Percentiles rank a stretch among this genome's conserved stretches.
phyloP scores from a whole-genome alignment of 2,329 filamentous ascomycete genomes.

The Fusarium piperis region DNA sequence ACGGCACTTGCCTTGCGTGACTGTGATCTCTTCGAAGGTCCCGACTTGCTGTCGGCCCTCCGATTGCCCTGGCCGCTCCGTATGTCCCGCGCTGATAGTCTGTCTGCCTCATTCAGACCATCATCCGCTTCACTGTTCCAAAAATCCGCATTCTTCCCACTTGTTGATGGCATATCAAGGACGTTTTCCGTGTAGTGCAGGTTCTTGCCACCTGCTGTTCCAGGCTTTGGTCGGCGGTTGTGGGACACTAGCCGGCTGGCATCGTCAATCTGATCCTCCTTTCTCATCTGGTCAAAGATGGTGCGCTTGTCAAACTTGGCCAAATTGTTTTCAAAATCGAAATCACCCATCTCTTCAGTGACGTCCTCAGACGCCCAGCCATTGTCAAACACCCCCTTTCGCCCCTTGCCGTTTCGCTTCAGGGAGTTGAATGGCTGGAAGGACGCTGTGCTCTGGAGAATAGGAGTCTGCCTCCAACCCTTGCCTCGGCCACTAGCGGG shows the following conservation, averaged over 20 bases:
- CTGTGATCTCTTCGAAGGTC: slow-evolving; percentile 60
- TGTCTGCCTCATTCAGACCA: slow-evolving; percentile 57
- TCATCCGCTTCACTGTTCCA: slow-evolving; percentile 83
- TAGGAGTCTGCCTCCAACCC: slow-evolving; percentile 69
- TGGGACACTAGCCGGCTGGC: slow-evolving; percentile 90
- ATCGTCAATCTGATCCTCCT: slow-evolving; percentile 88
- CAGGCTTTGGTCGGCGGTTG: slow-evolving; percentile 76
- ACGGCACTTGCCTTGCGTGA: slow-evolving; percentile 65
- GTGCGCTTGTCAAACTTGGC: slow-evolving; percentile 95
- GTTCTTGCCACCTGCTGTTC: slow-evolving; percentile 85
- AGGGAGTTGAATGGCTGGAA: slow-evolving; percentile 71
- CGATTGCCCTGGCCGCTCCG: slow-evolving; percentile 61
- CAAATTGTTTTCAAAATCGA: slow-evolving; percentile 89
- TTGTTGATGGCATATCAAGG: slow-evolving; percentile 67
- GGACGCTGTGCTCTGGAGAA: slow-evolving; percentile 67
- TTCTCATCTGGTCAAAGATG: slow-evolving; percentile 91
- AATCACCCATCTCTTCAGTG: slow-evolving; percentile 93
- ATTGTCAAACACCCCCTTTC: slow-evolving; percentile 65
- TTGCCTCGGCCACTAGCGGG: slow-evolving; percentile 55
- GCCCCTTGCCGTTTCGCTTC: slow-evolving; percentile 64
- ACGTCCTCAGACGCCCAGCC: slow-evolving; percentile 97
- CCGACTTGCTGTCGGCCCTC: slow-evolving; percentile 63
- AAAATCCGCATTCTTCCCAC: slow-evolving; percentile 60
- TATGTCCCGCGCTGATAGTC: slow-evolving; percentile 59
- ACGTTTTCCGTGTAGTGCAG: slow-evolving; percentile 93